A percentile compares a stretch with the other conserved stretches of the same genome.
phyloP scores from a whole-genome alignment of 2,329 filamentous ascomycete species.

The Xylariaceae sp. region DNA sequence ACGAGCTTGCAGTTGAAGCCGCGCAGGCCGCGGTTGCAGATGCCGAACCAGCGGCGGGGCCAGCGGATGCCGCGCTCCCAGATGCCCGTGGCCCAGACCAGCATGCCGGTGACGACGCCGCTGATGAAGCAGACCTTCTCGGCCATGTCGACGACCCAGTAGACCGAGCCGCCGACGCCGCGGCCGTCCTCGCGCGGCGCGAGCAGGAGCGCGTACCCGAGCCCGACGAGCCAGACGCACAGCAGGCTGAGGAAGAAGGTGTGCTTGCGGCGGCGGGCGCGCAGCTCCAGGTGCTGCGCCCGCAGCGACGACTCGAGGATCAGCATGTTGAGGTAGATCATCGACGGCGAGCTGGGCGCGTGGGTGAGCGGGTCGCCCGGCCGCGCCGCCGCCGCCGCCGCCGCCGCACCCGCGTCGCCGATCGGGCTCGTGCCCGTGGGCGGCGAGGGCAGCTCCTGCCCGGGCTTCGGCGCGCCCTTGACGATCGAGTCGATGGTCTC shows the following conservation, averaged over 20 bases:
- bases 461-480: constrained; percentile 73
- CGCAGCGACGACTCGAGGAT: constrained; percentile 93
- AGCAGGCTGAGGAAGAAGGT: constrained; percentile 84
- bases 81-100: constrained; percentile 92
- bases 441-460: constrained; percentile 41
- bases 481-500: constrained; percentile 78
- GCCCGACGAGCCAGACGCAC: constrained; percentile 71
- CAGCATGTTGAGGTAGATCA: constrained; percentile 96
- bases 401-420: too few species aligned
- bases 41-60: constrained; percentile 83
- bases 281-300: constrained; percentile 84
- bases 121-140: constrained; percentile 91
- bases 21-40: constrained; percentile 82
- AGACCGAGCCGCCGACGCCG: constrained; percentile 86
- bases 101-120: constrained; percentile 74
- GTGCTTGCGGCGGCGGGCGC: constrained; percentile 81
- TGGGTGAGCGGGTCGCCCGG: constrained; percentile 66
- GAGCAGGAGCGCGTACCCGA: constrained; percentile 85
- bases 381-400: constrained; percentile 35
- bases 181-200: constrained; percentile 92
- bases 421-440: constrained; percentile 36
- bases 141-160: constrained; percentile 87
- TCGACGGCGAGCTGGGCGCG: constrained; percentile 82
- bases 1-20: constrained; percentile 96
- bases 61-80: constrained; percentile 94